phyloP scores from a whole-genome alignment of 1,284 basidiomycete genomes.

The Ustilago loliicola region DNA sequence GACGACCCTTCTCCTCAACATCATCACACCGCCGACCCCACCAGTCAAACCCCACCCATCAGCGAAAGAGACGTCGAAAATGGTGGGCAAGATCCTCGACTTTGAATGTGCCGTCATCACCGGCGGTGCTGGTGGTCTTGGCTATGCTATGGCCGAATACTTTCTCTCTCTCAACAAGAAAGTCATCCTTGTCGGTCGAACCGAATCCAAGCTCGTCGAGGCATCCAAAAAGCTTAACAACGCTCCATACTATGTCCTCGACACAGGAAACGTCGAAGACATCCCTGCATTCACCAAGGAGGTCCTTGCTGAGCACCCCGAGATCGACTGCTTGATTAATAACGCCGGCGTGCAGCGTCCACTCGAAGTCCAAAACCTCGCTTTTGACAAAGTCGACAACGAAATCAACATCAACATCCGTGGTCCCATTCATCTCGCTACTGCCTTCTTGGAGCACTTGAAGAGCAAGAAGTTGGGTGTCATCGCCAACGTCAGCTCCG shows the following conservation, averaged over 20 bases:
- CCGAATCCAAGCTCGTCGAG: constrained; percentile 68
- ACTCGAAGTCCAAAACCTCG: constrained; percentile 61
- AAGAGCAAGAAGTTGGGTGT: constrained; percentile 56
- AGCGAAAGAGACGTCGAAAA: not conserved
- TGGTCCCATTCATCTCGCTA: constrained; percentile 64
- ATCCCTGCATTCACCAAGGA: constrained; percentile 66
- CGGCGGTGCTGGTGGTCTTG: constrained; percentile 60
- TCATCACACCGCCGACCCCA: not conserved
- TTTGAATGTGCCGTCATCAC: constrained; percentile 66
- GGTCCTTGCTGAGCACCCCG: constrained; percentile 70
- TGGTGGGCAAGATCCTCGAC: constrained; percentile 52
- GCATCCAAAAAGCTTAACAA: constrained; percentile 67
- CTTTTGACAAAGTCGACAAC: constrained; percentile 60
- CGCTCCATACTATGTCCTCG: constrained; percentile 70
- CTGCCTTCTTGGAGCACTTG: constrained; percentile 61
- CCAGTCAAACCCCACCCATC: not conserved
- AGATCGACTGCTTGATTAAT: constrained; percentile 72
- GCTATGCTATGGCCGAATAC: constrained; percentile 70
- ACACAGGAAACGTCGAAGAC: constrained; percentile 68
- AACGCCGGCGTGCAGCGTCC: constrained; percentile 71
- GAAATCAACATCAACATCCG: constrained; percentile 66
- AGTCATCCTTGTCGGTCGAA: constrained; percentile 71
- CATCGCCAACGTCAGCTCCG: constrained; percentile 64
- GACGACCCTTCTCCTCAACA: not conserved
- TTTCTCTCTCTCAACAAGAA: constrained; percentile 70